Evolutionary conservation across 805 yeast genomes (phyloP).

Genomic region (Cyberlindnera mrakii): DNA sequence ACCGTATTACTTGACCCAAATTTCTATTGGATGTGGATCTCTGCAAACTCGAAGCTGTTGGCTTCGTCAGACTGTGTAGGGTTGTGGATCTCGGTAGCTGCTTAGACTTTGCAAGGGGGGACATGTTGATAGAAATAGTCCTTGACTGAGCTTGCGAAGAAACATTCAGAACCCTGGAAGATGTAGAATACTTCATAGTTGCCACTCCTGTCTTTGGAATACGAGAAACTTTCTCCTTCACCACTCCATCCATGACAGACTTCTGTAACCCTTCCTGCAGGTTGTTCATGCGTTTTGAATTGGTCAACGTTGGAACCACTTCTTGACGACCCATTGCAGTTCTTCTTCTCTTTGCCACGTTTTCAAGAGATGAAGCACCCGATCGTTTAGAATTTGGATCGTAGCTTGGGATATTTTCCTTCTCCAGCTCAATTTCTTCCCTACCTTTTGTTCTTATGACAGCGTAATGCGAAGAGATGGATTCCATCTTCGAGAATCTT

Average conservation of each 20-base stretch:
- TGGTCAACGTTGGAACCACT: constrained; percentile 2
- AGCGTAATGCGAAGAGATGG: constrained; percentile 28
- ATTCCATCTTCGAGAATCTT: constrained; percentile 27
- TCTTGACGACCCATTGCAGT: constrained; percentile 15
- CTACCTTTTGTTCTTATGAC: constrained; percentile 12
- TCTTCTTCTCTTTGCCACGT: constrained; percentile 21
- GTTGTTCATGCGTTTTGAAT: constrained; percentile 10
- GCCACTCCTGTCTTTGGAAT: not conserved
- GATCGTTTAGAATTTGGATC: constrained; percentile 21
- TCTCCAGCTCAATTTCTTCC: constrained; percentile 16
- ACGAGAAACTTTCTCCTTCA: not conserved
- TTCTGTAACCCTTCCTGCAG: constrained; percentile 4
- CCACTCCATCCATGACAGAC: not conserved
- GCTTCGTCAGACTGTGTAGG: constrained; percentile 14
- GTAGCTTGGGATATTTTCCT: constrained; percentile 20
- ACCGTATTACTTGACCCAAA: constrained; percentile 5
- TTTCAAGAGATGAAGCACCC: constrained; percentile 11
- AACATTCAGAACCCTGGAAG: constrained; percentile 4
- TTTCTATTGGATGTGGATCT: constrained; percentile 14
- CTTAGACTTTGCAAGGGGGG: constrained; percentile 9
- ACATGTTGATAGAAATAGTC: constrained; percentile 9
- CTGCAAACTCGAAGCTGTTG: constrained; percentile 19
- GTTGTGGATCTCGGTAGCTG: constrained; percentile 17
- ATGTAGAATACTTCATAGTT: constrained; percentile 2
- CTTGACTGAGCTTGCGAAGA: constrained; percentile 7